Conservation (phyloP, 495 filamentous ascomycete species). For the Hypoxylon fuscum region DNA sequence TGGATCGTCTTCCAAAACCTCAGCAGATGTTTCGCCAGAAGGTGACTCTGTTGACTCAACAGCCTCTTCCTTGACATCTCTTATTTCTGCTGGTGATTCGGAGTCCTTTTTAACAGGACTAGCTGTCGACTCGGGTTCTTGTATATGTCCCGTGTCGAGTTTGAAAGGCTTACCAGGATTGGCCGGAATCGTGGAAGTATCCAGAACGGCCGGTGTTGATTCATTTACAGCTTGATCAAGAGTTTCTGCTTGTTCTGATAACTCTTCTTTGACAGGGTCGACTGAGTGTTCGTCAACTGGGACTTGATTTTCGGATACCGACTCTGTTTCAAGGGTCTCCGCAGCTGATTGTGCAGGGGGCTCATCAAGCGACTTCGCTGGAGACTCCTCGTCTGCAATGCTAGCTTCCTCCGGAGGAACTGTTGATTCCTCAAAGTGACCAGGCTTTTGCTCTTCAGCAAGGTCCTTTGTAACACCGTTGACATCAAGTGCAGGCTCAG, state of each 20-base stretch:
- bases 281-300: neutral
- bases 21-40: neutral
- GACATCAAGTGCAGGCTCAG: neutral
- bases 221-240: neutral
- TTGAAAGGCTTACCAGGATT: neutral
- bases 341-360: neutral
- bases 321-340: neutral
- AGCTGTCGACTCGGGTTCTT: neutral
- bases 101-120: neutral
- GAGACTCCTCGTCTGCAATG: neutral
- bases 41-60: neutral
- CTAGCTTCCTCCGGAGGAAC: neutral
- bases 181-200: neutral
- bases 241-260: neutral
- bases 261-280: neutral
- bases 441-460: neutral
- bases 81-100: neutral
- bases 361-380: neutral
- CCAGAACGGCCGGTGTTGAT: neutral
- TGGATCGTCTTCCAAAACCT: neutral
- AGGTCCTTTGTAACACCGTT: neutral
- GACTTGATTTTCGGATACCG: neutral
- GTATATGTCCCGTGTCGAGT: neutral
- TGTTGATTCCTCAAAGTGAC: neutral
- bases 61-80: neutral